A percentile compares a stretch with the other conserved stretches of the same genome.
Evolutionary conservation across 768 basidiomycete species (phyloP).

Genomic region (Leccinum variicolor): DNA sequence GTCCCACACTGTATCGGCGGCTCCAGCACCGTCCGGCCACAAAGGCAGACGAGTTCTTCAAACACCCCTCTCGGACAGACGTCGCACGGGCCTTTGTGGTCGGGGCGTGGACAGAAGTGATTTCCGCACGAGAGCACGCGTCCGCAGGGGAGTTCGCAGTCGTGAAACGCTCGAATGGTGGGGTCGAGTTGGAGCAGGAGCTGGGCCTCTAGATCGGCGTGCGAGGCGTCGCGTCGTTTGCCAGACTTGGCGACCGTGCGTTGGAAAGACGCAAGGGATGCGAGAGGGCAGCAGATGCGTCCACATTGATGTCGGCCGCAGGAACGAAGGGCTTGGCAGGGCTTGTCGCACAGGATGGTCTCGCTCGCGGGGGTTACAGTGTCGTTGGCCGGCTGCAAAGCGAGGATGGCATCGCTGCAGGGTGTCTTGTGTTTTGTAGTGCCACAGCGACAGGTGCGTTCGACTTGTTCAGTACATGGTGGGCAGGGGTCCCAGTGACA

Average conservation of each 20-base stretch:
- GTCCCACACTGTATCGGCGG: slow-evolving; percentile 91
- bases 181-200: slow-evolving; percentile 40
- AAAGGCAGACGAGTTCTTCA: slow-evolving; percentile 86
- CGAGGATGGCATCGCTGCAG: slow-evolving; percentile 40
- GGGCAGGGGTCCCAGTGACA: slow-evolving; percentile 85
- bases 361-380: slow-evolving; percentile 40
- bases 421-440: slow-evolving; percentile 48
- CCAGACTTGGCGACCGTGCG: slow-evolving; percentile 57
- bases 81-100: slow-evolving; percentile 81
- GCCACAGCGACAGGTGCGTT: slow-evolving; percentile 86
- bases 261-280: slow-evolving; percentile 49
- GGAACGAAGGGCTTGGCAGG: slow-evolving; percentile 71
- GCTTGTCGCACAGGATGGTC: slow-evolving; percentile 76
- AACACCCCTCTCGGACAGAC: slow-evolving; percentile 87
- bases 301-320: slow-evolving; percentile 89
- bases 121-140: slow-evolving; percentile 72
- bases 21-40: slow-evolving; percentile 81
- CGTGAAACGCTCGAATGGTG: slow-evolving; percentile 69
- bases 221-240: slow-evolving; percentile 37
- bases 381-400: slow-evolving; percentile 4
- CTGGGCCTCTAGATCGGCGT: slow-evolving; percentile 5
- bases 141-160: slow-evolving; percentile 79
- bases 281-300: slow-evolving; percentile 86
- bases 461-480: slow-evolving; percentile 67
- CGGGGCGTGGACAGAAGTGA: slow-evolving; percentile 73